A percentile compares a stretch with the other conserved stretches of the same genome.
Evolutionary conservation across 805 yeast genomes (phyloP).

Genomic region (Zygotorulaspora chibaensis): DNA sequence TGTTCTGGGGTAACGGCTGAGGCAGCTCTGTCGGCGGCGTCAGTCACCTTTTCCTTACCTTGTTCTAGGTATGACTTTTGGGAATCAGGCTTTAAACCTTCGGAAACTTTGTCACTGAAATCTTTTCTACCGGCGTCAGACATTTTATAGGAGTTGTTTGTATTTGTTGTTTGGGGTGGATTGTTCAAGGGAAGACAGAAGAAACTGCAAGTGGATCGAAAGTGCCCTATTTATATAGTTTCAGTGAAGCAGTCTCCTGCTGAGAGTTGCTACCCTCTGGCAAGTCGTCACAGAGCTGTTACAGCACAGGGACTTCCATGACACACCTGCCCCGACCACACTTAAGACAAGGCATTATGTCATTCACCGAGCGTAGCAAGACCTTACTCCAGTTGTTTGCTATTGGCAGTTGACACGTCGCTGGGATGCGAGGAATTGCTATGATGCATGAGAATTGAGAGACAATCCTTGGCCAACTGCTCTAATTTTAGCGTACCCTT

Average conservation of each 20-base stretch:
- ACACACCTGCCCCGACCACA: too few species aligned
- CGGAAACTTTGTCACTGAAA: slow-evolving; percentile 63
- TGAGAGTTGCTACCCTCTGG: background rate
- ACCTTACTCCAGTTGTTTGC: too few species aligned
- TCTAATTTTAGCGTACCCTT: too few species aligned
- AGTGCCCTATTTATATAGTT: slow-evolving; percentile 5
- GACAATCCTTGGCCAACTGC: too few species aligned
- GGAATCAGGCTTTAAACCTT: slow-evolving; percentile 64
- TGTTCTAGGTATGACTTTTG: slow-evolving; percentile 61
- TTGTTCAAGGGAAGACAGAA: background rate
- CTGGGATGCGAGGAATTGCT: too few species aligned
- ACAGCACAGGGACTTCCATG: too few species aligned
- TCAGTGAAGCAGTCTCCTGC: background rate
- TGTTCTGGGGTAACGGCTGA: slow-evolving; percentile 56
- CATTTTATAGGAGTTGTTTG: slow-evolving; percentile 29
- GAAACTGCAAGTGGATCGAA: background rate
- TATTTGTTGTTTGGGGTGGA: slow-evolving; percentile 3
- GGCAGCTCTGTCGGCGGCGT: slow-evolving; percentile 61
- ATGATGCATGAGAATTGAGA: too few species aligned
- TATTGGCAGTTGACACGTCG: too few species aligned
- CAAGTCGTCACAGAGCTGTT: too few species aligned
- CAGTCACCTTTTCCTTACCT: slow-evolving; percentile 68
- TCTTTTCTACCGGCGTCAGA: slow-evolving; percentile 68
- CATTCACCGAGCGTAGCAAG: too few species aligned
- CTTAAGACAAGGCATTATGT: too few species aligned